These are phyloP conservation scores for Apiospora saccharicola DNA, from an alignment of 2,329 filamentous ascomycete species.

Conservation along the genomic window DNA sequence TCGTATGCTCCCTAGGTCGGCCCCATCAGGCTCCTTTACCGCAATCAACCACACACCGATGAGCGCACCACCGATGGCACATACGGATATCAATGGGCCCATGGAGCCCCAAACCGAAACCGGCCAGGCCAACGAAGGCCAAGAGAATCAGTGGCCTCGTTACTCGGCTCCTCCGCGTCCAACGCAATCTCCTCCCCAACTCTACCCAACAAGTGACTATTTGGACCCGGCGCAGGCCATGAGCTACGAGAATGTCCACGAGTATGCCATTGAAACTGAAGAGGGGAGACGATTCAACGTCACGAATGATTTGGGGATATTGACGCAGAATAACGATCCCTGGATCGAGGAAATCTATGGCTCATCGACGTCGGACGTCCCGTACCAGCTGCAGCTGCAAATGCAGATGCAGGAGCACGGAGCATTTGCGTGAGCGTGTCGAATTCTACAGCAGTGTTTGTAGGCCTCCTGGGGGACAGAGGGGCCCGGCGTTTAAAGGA, in stretches of 20 bases:
- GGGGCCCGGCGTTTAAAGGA: slow-evolving; percentile 18
- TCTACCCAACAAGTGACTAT: slow-evolving; percentile 21
- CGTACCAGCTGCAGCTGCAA: slow-evolving; percentile 2
- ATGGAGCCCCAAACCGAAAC: slow-evolving; percentile 13
- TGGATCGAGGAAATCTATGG: slow-evolving; percentile 27
- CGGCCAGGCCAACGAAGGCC: slow-evolving; percentile 20
- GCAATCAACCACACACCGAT: slow-evolving; percentile 46
- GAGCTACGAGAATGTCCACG: not conserved
- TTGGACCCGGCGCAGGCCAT: slow-evolving; percentile 23
- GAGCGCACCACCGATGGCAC: not conserved
- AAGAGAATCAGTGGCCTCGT: slow-evolving; percentile 22
- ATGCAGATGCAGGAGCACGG: slow-evolving; percentile 15
- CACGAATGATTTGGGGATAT: slow-evolving; percentile 27
- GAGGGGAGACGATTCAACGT: slow-evolving; percentile 27
- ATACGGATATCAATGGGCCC: slow-evolving; percentile 22
- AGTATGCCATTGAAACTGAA: slow-evolving; percentile 14
- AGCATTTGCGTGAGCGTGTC: slow-evolving; percentile 16
- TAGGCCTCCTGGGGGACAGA: not conserved
- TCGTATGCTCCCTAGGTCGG: slow-evolving; percentile 39
- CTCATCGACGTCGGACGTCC: not conserved
- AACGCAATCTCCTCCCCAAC: slow-evolving; percentile 18
- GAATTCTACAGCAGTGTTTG: not conserved
- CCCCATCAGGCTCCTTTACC: slow-evolving; percentile 46
- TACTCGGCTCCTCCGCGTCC: slow-evolving; percentile 4
- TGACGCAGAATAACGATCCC: slow-evolving; percentile 28